Conservation (phyloP, 2,329 filamentous ascomycete species). For the Diaporthe sp. region DNA sequence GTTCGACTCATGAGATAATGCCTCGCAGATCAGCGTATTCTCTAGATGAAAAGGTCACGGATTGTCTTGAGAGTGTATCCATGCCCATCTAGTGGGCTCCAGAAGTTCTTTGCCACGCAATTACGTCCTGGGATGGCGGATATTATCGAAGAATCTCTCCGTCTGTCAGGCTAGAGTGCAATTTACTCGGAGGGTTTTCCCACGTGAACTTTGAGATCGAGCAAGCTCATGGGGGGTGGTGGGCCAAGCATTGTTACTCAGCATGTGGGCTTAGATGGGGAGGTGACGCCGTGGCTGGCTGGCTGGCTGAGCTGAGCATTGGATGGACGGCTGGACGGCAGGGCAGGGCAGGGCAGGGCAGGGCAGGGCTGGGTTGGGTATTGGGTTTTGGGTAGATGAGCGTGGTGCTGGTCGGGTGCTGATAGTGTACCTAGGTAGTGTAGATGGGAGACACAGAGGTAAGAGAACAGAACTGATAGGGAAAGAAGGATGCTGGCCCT, state of each 20-base stretch:
- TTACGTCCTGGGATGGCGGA: constrained; percentile 21
- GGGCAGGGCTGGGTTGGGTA: neutral
- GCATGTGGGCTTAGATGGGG: neutral
- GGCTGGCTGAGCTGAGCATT: neutral
- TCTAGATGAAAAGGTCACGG: neutral
- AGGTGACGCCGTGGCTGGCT: constrained; percentile 7
- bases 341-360: neutral
- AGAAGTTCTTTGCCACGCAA: neutral
- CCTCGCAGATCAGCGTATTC: neutral
- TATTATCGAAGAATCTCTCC: constrained; percentile 4
- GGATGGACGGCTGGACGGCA: neutral
- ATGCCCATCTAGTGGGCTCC: neutral
- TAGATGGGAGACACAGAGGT: too few species aligned
- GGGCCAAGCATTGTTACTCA: constrained; percentile 12
- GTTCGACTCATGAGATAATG: constrained; percentile 19
- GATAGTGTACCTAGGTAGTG: too few species aligned
- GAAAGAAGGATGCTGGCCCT: constrained; percentile 17
- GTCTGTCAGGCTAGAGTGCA: neutral
- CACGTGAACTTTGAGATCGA: constrained; percentile 6
- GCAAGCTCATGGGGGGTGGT: constrained; percentile 8
- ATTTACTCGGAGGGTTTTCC: constrained; percentile 9
- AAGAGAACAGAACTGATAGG: too few species aligned
- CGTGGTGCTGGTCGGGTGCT: neutral
- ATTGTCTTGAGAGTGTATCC: neutral
- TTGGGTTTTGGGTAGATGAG: neutral